A percentile compares a stretch with the other conserved stretches of the same genome.
These are phyloP conservation scores for Lentinula edodes DNA, from an alignment of 768 basidiomycete species.

Conservation along the genomic window DNA sequence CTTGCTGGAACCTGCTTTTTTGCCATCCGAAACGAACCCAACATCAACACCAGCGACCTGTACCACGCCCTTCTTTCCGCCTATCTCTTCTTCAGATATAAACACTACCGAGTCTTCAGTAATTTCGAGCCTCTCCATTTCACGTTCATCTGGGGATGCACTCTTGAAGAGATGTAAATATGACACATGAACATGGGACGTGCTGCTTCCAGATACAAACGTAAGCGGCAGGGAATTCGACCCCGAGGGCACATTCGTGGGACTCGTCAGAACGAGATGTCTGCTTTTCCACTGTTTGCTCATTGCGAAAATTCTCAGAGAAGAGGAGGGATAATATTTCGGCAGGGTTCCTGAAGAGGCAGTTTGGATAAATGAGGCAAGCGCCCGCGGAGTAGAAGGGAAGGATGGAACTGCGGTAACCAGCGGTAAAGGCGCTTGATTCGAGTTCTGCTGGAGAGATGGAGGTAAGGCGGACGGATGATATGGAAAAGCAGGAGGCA, in stretches of 20 bases:
- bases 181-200: slow-evolving; percentile 3
- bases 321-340: slow-evolving; percentile 63
- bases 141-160: slow-evolving; percentile 50
- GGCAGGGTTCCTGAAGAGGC: slow-evolving; percentile 41
- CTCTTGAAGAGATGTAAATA: slow-evolving; percentile 76
- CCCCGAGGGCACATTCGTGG: slow-evolving; percentile 12
- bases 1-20: slow-evolving; percentile 32
- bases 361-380: slow-evolving; percentile 48
- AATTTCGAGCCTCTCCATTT: slow-evolving; percentile 71
- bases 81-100: slow-evolving; percentile 50
- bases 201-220: background rate
- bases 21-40: slow-evolving; percentile 39
- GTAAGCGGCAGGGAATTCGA: slow-evolving; percentile 11
- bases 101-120: slow-evolving; percentile 74
- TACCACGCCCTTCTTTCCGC: slow-evolving; percentile 47
- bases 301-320: slow-evolving; percentile 67
- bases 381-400: slow-evolving; percentile 49
- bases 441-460: background rate
- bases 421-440: slow-evolving; percentile 28
- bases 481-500: slow-evolving; percentile 12
- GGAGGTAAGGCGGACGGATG: slow-evolving; percentile 9
- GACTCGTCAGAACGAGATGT: slow-evolving; percentile 53
- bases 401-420: slow-evolving; percentile 47
- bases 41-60: slow-evolving; percentile 65
- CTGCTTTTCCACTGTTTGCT: slow-evolving; percentile 70